Conservation (phyloP, 139 green algal species). For the Eudorina sp. region DNA sequence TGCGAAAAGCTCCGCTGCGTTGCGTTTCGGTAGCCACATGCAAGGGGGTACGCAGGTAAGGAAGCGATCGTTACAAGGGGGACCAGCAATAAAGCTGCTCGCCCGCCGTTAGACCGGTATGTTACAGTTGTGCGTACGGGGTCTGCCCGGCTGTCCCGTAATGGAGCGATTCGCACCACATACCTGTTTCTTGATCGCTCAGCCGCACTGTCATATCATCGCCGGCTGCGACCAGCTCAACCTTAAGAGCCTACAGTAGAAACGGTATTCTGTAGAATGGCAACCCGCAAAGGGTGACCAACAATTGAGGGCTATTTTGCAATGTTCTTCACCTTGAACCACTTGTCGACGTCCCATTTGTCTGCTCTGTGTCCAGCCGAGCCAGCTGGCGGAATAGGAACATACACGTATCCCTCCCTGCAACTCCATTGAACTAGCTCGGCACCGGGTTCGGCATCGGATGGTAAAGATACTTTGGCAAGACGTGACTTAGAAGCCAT, state of each 20-base stretch:
- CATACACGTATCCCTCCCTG: slow-evolving; percentile 46
- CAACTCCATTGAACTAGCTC: slow-evolving; percentile 61
- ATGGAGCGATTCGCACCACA: neutral
- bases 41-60: too few relatives aligned
- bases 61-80: too few relatives aligned
- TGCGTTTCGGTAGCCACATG: too few relatives aligned
- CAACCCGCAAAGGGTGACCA: too few relatives aligned
- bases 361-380: slow-evolving; percentile 78
- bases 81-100: too few relatives aligned
- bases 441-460: slow-evolving; percentile 1
- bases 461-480: slow-evolving; percentile 18
- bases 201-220: slow-evolving; percentile 48
- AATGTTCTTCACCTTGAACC: slow-evolving; percentile 66
- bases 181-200: slow-evolving; percentile 47
- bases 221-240: slow-evolving; percentile 38
- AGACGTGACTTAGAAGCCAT: slow-evolving; percentile 10
- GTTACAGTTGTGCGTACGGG: too few relatives aligned
- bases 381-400: slow-evolving; percentile 64
- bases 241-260: slow-evolving; percentile 50
- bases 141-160: too few relatives aligned
- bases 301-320: too few relatives aligned
- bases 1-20: slow-evolving; percentile 78
- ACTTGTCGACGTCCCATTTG: slow-evolving; percentile 81
- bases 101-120: too few relatives aligned
- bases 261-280: neutral